Conservation (phyloP, 2,329 filamentous ascomycete genomes). For the Colletotrichum destructivum region DNA sequence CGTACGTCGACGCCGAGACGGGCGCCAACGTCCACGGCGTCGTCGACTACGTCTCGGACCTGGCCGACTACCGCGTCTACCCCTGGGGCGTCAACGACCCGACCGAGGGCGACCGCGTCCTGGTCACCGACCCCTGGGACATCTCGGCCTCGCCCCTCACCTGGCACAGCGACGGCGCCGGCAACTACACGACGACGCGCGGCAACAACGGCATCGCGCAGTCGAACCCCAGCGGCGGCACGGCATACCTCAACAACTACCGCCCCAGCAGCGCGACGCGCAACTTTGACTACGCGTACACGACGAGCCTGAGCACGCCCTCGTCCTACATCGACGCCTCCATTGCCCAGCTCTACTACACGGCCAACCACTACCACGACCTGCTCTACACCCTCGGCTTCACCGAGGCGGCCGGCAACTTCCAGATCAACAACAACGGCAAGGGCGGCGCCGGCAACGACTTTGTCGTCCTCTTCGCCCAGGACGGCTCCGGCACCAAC, state of each 20-base stretch:
- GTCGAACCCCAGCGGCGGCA: constrained; percentile 60
- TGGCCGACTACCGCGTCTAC: constrained; percentile 66
- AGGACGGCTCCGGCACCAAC: constrained; percentile 64
- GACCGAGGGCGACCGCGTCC: constrained; percentile 57
- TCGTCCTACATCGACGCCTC: constrained; percentile 63
- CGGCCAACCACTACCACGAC: constrained; percentile 68
- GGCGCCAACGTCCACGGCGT: constrained; percentile 62
- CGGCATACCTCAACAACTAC: constrained; percentile 48
- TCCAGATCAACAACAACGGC: constrained; percentile 66
- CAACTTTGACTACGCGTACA: constrained; percentile 60
- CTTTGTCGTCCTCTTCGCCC: constrained; percentile 65
- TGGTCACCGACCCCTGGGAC: constrained; percentile 62
- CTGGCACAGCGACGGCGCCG: constrained; percentile 64
- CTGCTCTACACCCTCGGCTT: constrained; percentile 68
- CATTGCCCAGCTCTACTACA: constrained; percentile 70
- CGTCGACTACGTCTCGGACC: constrained; percentile 65
- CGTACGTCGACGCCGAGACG: constrained; percentile 64
- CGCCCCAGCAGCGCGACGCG: constrained; percentile 57
- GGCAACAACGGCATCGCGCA: constrained; percentile 70
- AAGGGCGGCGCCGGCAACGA: constrained; percentile 63
- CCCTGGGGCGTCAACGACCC: constrained; percentile 68
- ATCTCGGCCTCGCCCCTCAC: constrained; percentile 58
- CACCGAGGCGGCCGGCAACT: constrained; percentile 68
- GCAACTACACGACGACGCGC: constrained; percentile 62
- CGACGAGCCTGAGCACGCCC: constrained; percentile 49